Conservation (phyloP, 2,329 filamentous ascomycete species). For the Esteya vermicola region DNA sequence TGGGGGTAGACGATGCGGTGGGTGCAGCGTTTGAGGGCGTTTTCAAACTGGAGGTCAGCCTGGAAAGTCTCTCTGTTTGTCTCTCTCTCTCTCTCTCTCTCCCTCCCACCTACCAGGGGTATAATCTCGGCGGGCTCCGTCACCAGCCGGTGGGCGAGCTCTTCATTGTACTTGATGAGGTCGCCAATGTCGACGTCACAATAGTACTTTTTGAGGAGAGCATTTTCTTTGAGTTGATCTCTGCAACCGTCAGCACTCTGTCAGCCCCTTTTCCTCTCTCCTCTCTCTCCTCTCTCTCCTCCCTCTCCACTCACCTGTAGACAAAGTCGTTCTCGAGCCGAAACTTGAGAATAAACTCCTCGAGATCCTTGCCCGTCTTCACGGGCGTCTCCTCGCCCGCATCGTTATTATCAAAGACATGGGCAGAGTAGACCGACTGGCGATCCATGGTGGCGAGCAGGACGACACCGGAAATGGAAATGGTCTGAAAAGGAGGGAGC, state of each 20-base stretch:
- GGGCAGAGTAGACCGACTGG: constrained; percentile 74
- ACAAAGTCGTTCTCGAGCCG: constrained; percentile 88
- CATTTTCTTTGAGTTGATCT: constrained; percentile 92
- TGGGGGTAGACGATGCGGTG: constrained; percentile 85
- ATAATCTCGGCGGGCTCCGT: constrained; percentile 89
- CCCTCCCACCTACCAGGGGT: constrained; percentile 48
- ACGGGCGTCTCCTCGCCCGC: constrained; percentile 54
- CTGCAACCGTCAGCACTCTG: constrained; percentile 32
- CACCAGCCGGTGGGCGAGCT: constrained; percentile 77
- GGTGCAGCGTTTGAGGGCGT: constrained; percentile 78
- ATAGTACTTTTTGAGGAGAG: constrained; percentile 83
- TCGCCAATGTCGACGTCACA: constrained; percentile 95
- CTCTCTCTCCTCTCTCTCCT: not conserved
- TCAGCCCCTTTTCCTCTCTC: not conserved
- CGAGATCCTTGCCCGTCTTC: constrained; percentile 64
- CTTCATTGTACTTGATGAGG: constrained; percentile 90
- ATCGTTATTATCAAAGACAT: constrained; percentile 58
- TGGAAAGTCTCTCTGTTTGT: constrained; percentile 1
- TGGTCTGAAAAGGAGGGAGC: not conserved
- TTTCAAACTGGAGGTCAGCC: constrained; percentile 56
- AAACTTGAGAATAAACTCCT: constrained; percentile 88
- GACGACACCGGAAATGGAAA: not conserved
- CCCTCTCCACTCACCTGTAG: constrained; percentile 51
- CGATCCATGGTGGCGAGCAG: constrained; percentile 53
- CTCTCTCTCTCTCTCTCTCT: not conserved